These are phyloP conservation scores for Alternaria solani DNA, from an alignment of 2,329 filamentous ascomycete genomes.

Conservation along the genomic window DNA sequence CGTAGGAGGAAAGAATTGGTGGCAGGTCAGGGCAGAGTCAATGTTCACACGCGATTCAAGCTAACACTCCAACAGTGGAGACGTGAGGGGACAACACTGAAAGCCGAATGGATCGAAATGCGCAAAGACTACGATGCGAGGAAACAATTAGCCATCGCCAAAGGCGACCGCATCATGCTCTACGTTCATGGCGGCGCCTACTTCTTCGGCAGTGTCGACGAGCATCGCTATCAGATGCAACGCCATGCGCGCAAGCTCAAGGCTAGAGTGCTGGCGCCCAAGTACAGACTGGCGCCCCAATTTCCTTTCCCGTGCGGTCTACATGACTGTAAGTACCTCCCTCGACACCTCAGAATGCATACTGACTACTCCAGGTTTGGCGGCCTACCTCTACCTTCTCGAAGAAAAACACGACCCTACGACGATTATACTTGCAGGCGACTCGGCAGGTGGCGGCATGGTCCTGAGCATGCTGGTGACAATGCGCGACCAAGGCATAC, in stretches of 20 bases:
- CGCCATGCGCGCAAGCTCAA: conserved; percentile 93
- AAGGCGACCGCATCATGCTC: conserved; percentile 80
- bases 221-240: conserved; percentile 98
- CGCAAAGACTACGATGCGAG: conserved; percentile 78
- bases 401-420: conserved; percentile 73
- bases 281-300: conserved; percentile 88
- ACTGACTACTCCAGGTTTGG: conserved; percentile 58
- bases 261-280: conserved; percentile 83
- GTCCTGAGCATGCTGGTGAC: conserved; percentile 79
- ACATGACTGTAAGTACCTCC: conserved; percentile 70
- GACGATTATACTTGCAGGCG: conserved; percentile 87
- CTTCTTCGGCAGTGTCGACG: conserved; percentile 94
- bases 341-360: neutral
- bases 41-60: neutral
- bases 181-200: conserved; percentile 96
- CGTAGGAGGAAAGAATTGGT: conserved; percentile 81
- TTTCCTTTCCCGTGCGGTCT: conserved; percentile 95
- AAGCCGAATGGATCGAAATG: conserved; percentile 98
- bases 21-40: conserved; percentile 40
- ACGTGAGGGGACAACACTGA: conserved; percentile 67
- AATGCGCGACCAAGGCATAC: conserved; percentile 81
- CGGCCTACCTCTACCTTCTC: conserved; percentile 85
- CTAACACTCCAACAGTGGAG: conserved; percentile 66
- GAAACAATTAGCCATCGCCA: conserved; percentile 64
- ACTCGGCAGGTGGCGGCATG: conserved; percentile 95